Evolutionary conservation across 2,329 filamentous ascomycete species (phyloP), one percentile per base, ranked within the genome.

Genomic region (Colletotrichum lindemuthianum): DNA sequence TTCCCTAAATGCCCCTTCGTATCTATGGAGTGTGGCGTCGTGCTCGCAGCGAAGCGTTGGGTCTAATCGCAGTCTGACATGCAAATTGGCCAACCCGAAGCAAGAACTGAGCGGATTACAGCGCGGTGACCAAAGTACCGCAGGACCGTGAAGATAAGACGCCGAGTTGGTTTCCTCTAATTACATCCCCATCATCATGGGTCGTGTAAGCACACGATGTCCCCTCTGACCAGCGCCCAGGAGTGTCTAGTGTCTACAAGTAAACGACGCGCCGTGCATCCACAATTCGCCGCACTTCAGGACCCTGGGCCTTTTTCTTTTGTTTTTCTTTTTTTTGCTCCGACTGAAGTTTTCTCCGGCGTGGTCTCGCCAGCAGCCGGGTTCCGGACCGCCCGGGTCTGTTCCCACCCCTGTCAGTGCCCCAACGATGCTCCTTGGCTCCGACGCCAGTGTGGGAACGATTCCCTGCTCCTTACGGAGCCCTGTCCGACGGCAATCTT

Each of bases 301-400:
- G 51, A 41, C 45, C 36, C 61, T 36, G 40, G 34, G 24, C 5
- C 24, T 24, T 24, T 24, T 24, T 5, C 3, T 33, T 34, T 47
- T 48, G 34, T 5, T 24, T 33, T 34, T 47, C n/a, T n/a, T n/a
- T 5, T 24, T 33, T 34, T 47, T 48, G 34, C 50, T 45, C 13
- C 39, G 36, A 50, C 24, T 55, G 51, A 45, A 24, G 33, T 60
- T 55, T 55, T 51, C 34, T 51, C 58, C 51, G 45, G 16, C 45
- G 50, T 51, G 47, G 49, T 32, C 51, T 65, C 36, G 61, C 58
- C 58, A 61, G 36, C 51, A 64, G n/a, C n/a, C n/a, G n/a, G 43
- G 15, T n/a, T 61, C 58, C 61, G 58, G 61, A 50, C 61, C 58
- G 58, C 40, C 51, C 51, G 47, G 58, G 40, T 32, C 48, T 32